These are phyloP conservation scores for Tylopilus vinaceipallidus DNA, from an alignment of 768 basidiomycete species.

Conservation along the genomic window DNA sequence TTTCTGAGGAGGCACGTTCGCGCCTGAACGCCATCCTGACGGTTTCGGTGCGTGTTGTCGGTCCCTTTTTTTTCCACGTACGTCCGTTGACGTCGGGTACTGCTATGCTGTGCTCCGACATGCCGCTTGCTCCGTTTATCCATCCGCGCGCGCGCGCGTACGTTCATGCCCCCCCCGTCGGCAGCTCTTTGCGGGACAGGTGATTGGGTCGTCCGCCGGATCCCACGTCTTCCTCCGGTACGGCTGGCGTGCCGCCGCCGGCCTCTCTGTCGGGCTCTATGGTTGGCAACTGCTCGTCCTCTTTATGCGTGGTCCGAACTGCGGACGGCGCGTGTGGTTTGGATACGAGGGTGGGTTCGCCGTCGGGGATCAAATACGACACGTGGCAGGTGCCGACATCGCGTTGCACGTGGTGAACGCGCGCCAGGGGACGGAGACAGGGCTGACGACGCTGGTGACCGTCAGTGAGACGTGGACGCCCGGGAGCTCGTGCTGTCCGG, in stretches of 20 bases:
- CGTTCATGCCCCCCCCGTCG: too few species aligned
- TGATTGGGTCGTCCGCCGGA: constrained; percentile 42
- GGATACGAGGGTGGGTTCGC: constrained; percentile 58
- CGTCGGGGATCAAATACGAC: neutral
- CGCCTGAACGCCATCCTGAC: constrained; percentile 31
- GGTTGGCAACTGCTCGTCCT: constrained; percentile 36
- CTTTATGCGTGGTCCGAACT: constrained; percentile 38
- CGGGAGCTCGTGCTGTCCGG: constrained; percentile 3
- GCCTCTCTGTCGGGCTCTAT: constrained; percentile 34
- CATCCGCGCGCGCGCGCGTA: too few species aligned
- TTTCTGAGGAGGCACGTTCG: constrained; percentile 28
- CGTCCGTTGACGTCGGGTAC: too few species aligned
- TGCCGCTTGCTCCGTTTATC: neutral
- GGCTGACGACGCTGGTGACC: neutral
- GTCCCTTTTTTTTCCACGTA: too few species aligned
- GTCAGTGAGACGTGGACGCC: constrained; percentile 5
- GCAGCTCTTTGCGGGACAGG: constrained; percentile 38
- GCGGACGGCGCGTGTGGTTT: constrained; percentile 46
- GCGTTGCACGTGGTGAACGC: neutral
- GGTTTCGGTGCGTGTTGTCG: constrained; percentile 26
- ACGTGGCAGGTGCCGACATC: neutral
- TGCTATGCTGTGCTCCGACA: too few species aligned
- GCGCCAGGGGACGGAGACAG: neutral
- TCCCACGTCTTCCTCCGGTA: constrained; percentile 40
- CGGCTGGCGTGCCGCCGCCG: constrained; percentile 38